Evolutionary conservation across 75 land plant genomes (phyloP), one percentile per base, ranked within the genome.

Genomic region (Sequoia sempervirens): DNA sequence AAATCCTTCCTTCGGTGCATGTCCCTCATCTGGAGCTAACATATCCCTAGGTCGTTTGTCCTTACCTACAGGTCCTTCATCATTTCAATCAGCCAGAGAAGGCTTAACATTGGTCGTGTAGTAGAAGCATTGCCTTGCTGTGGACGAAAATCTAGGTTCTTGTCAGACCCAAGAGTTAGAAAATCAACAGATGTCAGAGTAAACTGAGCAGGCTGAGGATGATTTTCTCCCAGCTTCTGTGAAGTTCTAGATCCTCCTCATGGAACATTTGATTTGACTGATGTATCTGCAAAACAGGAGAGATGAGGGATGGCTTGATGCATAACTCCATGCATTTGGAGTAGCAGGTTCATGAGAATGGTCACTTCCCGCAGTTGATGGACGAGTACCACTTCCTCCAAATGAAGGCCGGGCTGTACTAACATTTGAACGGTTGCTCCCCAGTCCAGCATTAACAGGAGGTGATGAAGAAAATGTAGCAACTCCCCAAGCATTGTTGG

Each of bases 371-470:
- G 89, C 88, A 50, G 96, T 95, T 83, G 92, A 91, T 70, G 96
- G 93, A 5, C 95, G 92, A 75, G 97, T 84, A 46, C 93, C 97
- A 89, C 92, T 91, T 45, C 96, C 97, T 74, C 92, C 94, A 46
- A 93, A 94, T 73, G 94, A 92, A 85, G 96, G 98, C 74, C 98
- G 93, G 26, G 87, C 84, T 83, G 87, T 83, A 28, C 83, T 82
- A 69, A 82, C 83, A 78, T 84, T 89, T 18, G 89, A 87, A 52
- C 90, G 86, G 12, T 38, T 56, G 52, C 87, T 84, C 86, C 84
- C 85, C 52, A 82, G 76, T 41, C 90, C 84, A 83, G 80, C 66
- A 84, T 89, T 80, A 83, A 87, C 89, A 75, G 90, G 84, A 58
- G 86, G 86, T 80, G 96, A 93, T 38, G 98, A 90, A 41, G 91